Conservation (phyloP, 768 basidiomycete genomes). For the Auriscalpium vulgare region DNA sequence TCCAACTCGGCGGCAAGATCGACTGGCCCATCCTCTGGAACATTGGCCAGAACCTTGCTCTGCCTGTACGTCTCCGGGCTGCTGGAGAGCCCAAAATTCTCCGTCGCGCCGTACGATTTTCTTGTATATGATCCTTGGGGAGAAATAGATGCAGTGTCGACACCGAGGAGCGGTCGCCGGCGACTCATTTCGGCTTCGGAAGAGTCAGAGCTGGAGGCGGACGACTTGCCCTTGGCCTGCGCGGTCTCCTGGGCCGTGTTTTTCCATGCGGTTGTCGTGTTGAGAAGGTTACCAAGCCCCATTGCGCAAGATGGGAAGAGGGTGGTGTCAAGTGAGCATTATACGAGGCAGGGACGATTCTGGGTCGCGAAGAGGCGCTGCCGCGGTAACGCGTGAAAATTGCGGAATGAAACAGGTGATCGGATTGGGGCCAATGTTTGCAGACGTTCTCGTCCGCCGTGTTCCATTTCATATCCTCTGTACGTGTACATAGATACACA, state of each 20-base stretch:
- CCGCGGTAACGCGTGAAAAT: neutral
- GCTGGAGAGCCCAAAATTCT: neutral
- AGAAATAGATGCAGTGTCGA: slow-evolving; percentile 2
- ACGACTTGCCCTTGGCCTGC: neutral
- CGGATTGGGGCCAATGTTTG: no score
- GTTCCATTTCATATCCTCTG: no score
- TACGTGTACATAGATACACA: no score
- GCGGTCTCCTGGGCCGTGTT: neutral
- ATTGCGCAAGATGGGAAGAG: neutral
- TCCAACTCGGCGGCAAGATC: slow-evolving; percentile 2
- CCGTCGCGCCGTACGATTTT: slow-evolving; percentile 8
- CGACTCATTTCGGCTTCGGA: neutral
- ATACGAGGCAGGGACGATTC: neutral
- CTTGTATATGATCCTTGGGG: neutral
- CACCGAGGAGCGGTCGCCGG: slow-evolving; percentile 1
- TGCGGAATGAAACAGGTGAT: neutral
- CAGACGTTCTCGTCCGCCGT: no score
- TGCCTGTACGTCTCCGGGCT: slow-evolving; percentile 8
- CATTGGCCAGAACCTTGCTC: slow-evolving; percentile 4
- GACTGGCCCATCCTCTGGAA: slow-evolving; percentile 5
- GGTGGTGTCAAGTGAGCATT: neutral
- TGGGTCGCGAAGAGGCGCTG: neutral
- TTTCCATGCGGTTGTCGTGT: neutral
- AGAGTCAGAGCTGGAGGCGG: neutral
- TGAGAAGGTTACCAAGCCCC: neutral